Evolutionary conservation across 345 rosid genomes (phyloP).

Genomic region (Eucalyptus tenuipes): DNA sequence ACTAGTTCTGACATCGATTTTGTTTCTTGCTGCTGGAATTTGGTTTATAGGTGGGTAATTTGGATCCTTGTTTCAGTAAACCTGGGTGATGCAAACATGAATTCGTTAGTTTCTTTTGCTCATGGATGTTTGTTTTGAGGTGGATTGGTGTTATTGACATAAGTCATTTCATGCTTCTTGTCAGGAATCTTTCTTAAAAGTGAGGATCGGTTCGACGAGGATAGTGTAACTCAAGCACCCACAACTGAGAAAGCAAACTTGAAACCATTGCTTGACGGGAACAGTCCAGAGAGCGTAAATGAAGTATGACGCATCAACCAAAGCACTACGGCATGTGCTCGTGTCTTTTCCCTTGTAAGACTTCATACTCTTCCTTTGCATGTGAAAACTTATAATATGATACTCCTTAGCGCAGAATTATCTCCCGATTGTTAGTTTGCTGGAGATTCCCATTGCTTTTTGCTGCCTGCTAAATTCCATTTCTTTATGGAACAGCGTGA

Average conservation of each 20-base stretch:
- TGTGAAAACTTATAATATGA: not conserved
- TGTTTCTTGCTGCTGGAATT: constrained; percentile 67
- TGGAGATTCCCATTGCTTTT: not conserved
- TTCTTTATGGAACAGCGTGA: not conserved
- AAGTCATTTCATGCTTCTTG: not conserved
- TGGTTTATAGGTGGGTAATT: constrained; percentile 61
- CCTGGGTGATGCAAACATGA: not conserved
- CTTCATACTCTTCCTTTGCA: not conserved
- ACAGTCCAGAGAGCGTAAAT: not conserved
- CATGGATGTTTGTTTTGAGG: not conserved
- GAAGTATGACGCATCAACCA: not conserved
- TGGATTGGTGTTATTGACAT: not conserved
- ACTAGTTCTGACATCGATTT: constrained; percentile 58
- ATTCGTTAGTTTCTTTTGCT: not conserved
- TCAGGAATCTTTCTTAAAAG: constrained; percentile 71
- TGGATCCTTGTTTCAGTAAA: not conserved
- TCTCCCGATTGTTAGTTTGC: not conserved
- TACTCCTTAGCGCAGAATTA: not conserved
- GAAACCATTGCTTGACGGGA: constrained; percentile 32
- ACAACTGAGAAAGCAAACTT: constrained; percentile 5
- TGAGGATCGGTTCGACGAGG: constrained; percentile 59
- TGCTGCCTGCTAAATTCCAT: not conserved
- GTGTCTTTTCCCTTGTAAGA: not conserved
- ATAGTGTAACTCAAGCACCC: constrained; percentile 11
- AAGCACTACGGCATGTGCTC: not conserved